phyloP scores from a whole-genome alignment of 2,329 filamentous ascomycete genomes.

The Apiospora kogelbergensis region DNA sequence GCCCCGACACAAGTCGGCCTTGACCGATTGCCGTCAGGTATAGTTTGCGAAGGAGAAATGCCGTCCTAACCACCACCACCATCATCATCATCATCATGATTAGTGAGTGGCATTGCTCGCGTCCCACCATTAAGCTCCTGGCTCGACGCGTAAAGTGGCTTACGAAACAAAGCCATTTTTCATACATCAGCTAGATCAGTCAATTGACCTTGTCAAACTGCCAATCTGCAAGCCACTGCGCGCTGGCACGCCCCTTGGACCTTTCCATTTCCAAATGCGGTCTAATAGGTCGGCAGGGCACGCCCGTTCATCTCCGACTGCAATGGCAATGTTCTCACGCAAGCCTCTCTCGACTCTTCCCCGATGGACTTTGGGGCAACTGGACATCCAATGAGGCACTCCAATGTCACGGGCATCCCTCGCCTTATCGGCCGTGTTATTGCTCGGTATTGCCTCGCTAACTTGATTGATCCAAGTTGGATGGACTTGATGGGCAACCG shows the following conservation, averaged over 20 bases:
- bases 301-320: slow-evolving; percentile 1
- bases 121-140: not conserved
- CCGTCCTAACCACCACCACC: not conserved
- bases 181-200: not conserved
- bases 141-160: not conserved
- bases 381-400: not conserved
- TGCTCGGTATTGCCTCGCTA: not conserved
- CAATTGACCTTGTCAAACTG: not conserved
- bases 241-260: not conserved
- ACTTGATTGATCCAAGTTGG: not conserved
- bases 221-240: slow-evolving; percentile 3
- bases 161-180: not conserved
- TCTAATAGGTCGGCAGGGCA: not conserved
- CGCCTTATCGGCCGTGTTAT: not conserved
- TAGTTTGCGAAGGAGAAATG: slow-evolving; percentile 1
- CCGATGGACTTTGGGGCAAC: not conserved
- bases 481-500: not conserved
- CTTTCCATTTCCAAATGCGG: not conserved
- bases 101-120: not conserved
- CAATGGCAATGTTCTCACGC: not conserved
- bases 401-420: not conserved
- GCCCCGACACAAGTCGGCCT: not conserved
- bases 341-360: not conserved
- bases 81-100: not conserved
- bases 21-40: not conserved